phyloP scores from a whole-genome alignment of 352 stramenopile species.

The Phytophthora citrophthora region DNA sequence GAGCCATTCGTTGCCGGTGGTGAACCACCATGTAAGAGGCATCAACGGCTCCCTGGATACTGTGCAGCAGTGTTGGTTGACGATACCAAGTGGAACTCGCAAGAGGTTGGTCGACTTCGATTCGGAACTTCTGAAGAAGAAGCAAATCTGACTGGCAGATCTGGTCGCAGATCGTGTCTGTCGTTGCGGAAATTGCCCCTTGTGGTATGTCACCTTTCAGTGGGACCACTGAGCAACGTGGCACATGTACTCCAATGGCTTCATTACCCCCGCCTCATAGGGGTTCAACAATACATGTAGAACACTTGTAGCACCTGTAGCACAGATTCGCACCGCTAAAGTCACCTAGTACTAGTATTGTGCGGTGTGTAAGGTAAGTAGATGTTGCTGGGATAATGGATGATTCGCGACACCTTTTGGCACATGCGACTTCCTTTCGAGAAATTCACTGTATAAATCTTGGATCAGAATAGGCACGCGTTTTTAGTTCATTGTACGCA shows the following conservation, averaged over 20 bases:
- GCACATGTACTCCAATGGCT: background rate
- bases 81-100: background rate
- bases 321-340: background rate
- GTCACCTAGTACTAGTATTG: no score
- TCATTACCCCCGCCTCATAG: no score
- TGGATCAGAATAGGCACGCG: slow-evolving; percentile 3
- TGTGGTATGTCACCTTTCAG: background rate
- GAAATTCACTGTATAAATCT: slow-evolving; percentile 1
- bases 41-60: background rate
- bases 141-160: slow-evolving; percentile 10
- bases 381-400: background rate
- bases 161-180: slow-evolving; percentile 7
- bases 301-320: background rate
- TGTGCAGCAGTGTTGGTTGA: background rate
- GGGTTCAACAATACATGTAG: no score
- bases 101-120: no score
- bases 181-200: background rate
- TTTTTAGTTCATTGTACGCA: background rate
- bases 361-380: no score
- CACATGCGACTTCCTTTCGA: background rate
- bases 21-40: background rate
- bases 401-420: background rate
- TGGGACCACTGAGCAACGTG: background rate
- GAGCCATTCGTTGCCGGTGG: background rate
- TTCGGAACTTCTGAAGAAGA: background rate